Conservation (phyloP, 306 rosid genomes). For the Castanea mollissima region DNA sequence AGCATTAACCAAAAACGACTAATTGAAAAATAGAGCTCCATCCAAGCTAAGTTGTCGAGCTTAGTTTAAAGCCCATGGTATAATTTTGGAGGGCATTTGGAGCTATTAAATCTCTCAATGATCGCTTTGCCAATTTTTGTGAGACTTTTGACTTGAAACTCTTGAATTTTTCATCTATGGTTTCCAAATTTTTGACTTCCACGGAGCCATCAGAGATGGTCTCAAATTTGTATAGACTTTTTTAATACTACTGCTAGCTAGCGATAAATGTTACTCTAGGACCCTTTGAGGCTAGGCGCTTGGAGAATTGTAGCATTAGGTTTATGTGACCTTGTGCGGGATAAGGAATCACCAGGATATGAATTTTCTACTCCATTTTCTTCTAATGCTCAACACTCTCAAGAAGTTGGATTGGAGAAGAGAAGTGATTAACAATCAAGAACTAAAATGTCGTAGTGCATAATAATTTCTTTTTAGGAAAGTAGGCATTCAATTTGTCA, state of each 20-base stretch:
- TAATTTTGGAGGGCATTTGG: not conserved
- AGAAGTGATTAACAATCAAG: no score
- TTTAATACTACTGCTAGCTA: not conserved
- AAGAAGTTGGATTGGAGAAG: no score
- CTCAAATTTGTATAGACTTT: slow-evolving; percentile 1
- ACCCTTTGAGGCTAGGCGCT: slow-evolving; percentile 23
- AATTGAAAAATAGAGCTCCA: slow-evolving; percentile 30
- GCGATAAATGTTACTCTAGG: slow-evolving; percentile 23
- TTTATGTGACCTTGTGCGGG: slow-evolving; percentile 32
- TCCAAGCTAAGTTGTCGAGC: slow-evolving; percentile 23
- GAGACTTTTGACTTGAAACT: slow-evolving; percentile 1
- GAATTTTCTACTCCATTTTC: not conserved
- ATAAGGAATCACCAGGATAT: slow-evolving; percentile 16
- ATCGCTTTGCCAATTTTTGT: not conserved
- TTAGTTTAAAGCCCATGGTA: slow-evolving; percentile 31
- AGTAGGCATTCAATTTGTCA: no score
- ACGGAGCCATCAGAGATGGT: slow-evolving; percentile 22
- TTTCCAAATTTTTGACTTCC: not conserved
- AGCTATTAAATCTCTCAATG: not conserved
- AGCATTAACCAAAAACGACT: slow-evolving; percentile 1
- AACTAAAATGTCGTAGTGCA: no score
- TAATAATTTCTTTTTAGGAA: no score
- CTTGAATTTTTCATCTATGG: not conserved
- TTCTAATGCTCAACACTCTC: not conserved
- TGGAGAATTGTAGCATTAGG: slow-evolving; percentile 29